phyloP scores from a whole-genome alignment of 1,139 yeast species.

The Debaryomyces udenii region DNA sequence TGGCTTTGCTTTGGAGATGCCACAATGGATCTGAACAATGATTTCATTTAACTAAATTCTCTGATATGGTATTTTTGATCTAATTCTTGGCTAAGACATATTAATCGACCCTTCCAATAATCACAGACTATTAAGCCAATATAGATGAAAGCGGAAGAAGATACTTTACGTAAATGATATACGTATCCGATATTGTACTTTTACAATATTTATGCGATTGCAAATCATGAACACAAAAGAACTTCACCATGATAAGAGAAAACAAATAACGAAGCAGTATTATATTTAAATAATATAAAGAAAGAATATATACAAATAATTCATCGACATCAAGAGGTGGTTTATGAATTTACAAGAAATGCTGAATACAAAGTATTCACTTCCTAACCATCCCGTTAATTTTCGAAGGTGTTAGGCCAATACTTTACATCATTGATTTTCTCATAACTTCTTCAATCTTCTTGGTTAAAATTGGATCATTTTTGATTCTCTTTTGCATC shows the following conservation, averaged over 20 bases:
- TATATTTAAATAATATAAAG: slow-evolving; percentile 5
- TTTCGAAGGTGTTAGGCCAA: too few species aligned
- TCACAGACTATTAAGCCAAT: too few species aligned
- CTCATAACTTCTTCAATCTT: slow-evolving; percentile 51
- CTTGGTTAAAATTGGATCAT: slow-evolving; percentile 60
- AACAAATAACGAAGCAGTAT: too few species aligned
- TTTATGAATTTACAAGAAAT: slow-evolving; percentile 9
- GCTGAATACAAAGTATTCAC: slow-evolving; percentile 1
- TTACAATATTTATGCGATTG: not conserved
- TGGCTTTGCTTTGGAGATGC: slow-evolving; percentile 31
- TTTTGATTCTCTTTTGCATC: slow-evolving; percentile 72
- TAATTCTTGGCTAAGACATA: too few species aligned
- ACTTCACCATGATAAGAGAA: too few species aligned
- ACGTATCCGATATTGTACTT: too few species aligned
- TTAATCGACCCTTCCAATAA: too few species aligned
- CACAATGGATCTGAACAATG: slow-evolving; percentile 22
- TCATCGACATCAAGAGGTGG: slow-evolving; percentile 7
- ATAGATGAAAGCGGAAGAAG: too few species aligned
- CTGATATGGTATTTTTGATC: too few species aligned
- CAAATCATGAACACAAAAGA: not conserved
- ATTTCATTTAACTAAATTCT: slow-evolving; percentile 13
- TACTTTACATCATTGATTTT: slow-evolving; percentile 21
- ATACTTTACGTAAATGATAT: too few species aligned
- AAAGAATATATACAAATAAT: slow-evolving; percentile 13
- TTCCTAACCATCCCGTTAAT: not conserved